Conservation (phyloP, 805 yeast genomes). For the Metschnikowia noctiluminum region DNA sequence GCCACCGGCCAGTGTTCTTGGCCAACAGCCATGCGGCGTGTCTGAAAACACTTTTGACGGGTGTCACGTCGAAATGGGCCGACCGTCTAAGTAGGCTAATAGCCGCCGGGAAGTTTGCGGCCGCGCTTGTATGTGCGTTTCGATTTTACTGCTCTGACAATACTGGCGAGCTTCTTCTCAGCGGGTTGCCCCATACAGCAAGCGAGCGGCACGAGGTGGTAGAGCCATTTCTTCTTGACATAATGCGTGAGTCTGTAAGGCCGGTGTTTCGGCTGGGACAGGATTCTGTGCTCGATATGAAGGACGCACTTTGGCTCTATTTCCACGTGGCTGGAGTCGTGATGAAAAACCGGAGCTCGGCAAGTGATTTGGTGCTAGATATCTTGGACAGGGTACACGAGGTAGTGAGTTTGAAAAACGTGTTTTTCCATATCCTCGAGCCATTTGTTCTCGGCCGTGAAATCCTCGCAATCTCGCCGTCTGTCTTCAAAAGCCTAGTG, state of each 20-base stretch:
- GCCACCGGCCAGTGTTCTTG: slow-evolving; percentile 23
- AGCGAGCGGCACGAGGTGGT: slow-evolving; percentile 47
- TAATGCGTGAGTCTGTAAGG: slow-evolving; percentile 52
- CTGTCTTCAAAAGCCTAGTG: slow-evolving; percentile 60
- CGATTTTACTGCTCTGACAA: slow-evolving; percentile 48
- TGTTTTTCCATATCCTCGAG: slow-evolving; percentile 54
- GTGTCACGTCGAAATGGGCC: slow-evolving; percentile 66
- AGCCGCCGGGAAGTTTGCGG: slow-evolving; percentile 45
- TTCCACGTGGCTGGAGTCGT: slow-evolving; percentile 16
- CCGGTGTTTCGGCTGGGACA: slow-evolving; percentile 28
- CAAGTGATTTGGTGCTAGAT: slow-evolving; percentile 8
- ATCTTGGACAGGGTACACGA: slow-evolving; percentile 26
- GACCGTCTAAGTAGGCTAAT: slow-evolving; percentile 53
- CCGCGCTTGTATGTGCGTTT: slow-evolving; percentile 56
- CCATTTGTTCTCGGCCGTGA: slow-evolving; percentile 46
- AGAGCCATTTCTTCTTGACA: slow-evolving; percentile 50
- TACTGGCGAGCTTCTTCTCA: slow-evolving; percentile 43
- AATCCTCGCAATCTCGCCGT: slow-evolving; percentile 56
- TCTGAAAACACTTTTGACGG: slow-evolving; percentile 45
- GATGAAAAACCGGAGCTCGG: slow-evolving; percentile 7
- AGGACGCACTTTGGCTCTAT: slow-evolving; percentile 12
- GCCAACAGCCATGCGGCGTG: slow-evolving; percentile 13
- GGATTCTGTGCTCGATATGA: background rate
- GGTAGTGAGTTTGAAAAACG: slow-evolving; percentile 23
- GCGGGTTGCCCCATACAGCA: slow-evolving; percentile 54